Evolutionary conservation across 2,329 filamentous ascomycete genomes (phyloP).

Genomic region (Colletotrichum sp.): DNA sequence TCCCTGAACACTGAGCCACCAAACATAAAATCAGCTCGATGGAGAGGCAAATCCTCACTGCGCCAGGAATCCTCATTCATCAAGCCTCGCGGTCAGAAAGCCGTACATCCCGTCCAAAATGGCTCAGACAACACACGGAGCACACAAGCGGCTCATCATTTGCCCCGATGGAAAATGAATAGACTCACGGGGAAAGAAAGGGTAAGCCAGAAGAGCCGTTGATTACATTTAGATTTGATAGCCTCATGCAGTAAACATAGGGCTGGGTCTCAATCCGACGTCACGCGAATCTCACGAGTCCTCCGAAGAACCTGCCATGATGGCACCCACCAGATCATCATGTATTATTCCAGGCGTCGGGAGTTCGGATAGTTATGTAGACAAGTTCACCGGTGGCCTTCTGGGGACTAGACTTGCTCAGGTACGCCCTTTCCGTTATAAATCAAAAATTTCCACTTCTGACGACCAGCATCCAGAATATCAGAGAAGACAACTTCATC

Average conservation of each 20-base stretch:
- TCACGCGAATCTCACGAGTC: constrained; percentile 64
- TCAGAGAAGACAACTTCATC: constrained; percentile 65
- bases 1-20: not conserved
- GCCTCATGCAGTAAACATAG: not conserved
- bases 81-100: not conserved
- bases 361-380: constrained; percentile 51
- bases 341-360: constrained; percentile 66
- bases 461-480: constrained; percentile 38
- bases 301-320: constrained; percentile 56
- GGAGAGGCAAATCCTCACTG: not conserved
- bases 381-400: constrained; percentile 57
- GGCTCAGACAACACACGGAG: not conserved
- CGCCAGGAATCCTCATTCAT: not conserved
- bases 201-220: constrained; percentile 44
- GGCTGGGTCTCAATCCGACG: constrained; percentile 52
- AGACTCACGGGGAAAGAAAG: constrained; percentile 43
- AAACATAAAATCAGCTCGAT: not conserved
- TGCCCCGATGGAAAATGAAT: constrained; percentile 62
- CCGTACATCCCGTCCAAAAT: not conserved
- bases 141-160: constrained; percentile 51
- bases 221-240: not conserved
- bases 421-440: constrained; percentile 32
- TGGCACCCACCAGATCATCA: constrained; percentile 61
- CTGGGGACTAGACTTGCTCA: constrained; percentile 60
- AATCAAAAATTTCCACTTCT: not conserved